Base-by-base conservation (phyloP, 192 early-diverging fungal genomes). In the Obelidium mucronatum region DNA sequence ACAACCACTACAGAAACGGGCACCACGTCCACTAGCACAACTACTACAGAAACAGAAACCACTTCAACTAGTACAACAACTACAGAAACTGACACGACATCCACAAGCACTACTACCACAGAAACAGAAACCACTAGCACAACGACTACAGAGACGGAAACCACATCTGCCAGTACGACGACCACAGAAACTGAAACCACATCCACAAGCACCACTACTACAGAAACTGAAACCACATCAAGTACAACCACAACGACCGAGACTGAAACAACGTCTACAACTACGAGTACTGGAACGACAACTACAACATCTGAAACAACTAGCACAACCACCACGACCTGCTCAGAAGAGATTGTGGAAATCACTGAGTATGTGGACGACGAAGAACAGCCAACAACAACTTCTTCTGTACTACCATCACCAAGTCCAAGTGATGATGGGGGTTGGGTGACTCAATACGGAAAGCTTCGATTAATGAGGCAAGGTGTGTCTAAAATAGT, bases 241-340 rank as follows among this genome's bases (percentile, higher is more conserved):
- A 37, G 35, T 1, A 39, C 34, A 11, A 65, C 33, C 30, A 65
- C 63, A 22, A 24, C 55, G 2, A 51, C 37, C 3, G 40, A 33
- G 24, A 11, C 30, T 6, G 40, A 51, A 67, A 67, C 40, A 6
- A 48, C 66, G 6, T 1, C 34, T 6, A 65, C 63, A 0, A 37
- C 63, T 22, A 65, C 63, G 17, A 17, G 63, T 15, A 65, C 63
- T 11, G 22, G 35, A 26, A 39, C 63, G 37, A 65, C 63, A 8
- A 51, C 48, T 8, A 51, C 48, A 8, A 51, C 48, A 8, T 51
- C 48, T 22, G 48, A 13, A 8, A 51, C 48, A 51, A 51, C 48
- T 22, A 51, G 48, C 48, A 51, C 48, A 51, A 13, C 48, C 55
- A 22, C 55, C 55, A 58, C 55, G 8, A 48, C 44, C 19, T 48